phyloP scores from a whole-genome alignment of 1,284 basidiomycete species.

The Cronartium ribicola region DNA sequence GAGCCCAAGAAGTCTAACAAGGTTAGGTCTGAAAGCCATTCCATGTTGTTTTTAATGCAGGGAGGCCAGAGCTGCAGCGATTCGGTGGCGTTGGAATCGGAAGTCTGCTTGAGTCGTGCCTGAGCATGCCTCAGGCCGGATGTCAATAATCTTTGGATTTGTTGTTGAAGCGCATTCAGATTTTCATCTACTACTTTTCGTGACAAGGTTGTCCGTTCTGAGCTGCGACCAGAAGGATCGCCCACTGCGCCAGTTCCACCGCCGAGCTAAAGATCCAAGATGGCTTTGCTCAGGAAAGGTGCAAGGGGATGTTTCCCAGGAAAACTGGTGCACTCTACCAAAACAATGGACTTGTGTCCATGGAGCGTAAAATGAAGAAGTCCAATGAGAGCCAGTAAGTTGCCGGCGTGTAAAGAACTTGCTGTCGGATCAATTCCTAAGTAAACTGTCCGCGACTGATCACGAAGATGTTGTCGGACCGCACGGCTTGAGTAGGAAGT shows the following conservation, averaged over 20 bases:
- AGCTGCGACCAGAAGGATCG: conserved; percentile 84
- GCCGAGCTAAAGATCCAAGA: conserved; percentile 65
- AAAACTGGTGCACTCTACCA: conserved; percentile 58
- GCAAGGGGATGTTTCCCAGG: background rate
- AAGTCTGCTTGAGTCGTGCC: conserved; percentile 49
- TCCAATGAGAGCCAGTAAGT: conserved; percentile 80
- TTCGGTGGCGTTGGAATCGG: conserved; percentile 48
- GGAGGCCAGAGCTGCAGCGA: conserved; percentile 45
- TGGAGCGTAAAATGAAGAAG: conserved; percentile 78
- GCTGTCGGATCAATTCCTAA: conserved; percentile 91
- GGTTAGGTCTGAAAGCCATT: conserved; percentile 71
- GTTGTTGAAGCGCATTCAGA: conserved; percentile 62
- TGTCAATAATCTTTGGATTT: conserved; percentile 68
- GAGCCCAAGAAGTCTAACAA: conserved; percentile 79
- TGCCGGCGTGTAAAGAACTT: conserved; percentile 81
- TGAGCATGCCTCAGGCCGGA: conserved; percentile 64
- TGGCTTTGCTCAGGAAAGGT: background rate
- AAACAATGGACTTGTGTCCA: conserved; percentile 74
- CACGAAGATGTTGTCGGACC: conserved; percentile 25
- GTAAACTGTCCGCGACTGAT: conserved; percentile 61
- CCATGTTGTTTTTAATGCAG: conserved; percentile 72
- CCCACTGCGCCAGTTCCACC: conserved; percentile 95
- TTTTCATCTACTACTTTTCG: conserved; percentile 64
- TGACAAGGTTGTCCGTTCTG: conserved; percentile 71
- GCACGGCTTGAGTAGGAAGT: conserved; percentile 24